These are phyloP conservation scores for Huntiella decipiens DNA, from an alignment of 2,329 filamentous ascomycete species.

Conservation along the genomic window DNA sequence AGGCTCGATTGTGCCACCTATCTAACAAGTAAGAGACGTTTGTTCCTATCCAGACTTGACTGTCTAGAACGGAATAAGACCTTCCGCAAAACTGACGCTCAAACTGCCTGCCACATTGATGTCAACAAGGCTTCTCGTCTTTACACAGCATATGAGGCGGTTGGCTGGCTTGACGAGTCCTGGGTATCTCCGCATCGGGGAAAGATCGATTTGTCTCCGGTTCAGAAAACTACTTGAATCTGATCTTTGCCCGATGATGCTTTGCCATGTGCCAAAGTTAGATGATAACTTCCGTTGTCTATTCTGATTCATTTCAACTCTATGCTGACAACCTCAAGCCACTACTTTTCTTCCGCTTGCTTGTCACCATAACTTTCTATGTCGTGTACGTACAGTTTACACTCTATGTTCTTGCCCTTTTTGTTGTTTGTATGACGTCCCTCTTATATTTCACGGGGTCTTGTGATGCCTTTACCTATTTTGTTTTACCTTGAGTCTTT, in stretches of 20 bases:
- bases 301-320: neutral
- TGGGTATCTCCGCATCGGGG: slow-evolving; percentile 24
- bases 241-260: neutral
- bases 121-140: slow-evolving; percentile 94
- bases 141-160: slow-evolving; percentile 73
- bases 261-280: neutral
- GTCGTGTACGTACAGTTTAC: slow-evolving; percentile 1
- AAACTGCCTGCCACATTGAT: slow-evolving; percentile 94
- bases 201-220: slow-evolving; percentile 6
- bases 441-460: neutral
- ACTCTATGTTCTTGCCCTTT: slow-evolving; percentile 7
- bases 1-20: slow-evolving; percentile 77
- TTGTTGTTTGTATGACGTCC: neutral
- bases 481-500: neutral
- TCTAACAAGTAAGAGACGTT: slow-evolving; percentile 77
- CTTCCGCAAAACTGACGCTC: slow-evolving; percentile 87
- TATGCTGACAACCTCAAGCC: neutral
- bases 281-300: neutral
- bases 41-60: slow-evolving; percentile 61
- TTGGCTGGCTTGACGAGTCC: slow-evolving; percentile 54
- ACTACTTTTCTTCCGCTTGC: slow-evolving; percentile 5
- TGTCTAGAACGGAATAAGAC: slow-evolving; percentile 52
- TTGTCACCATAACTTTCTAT: neutral
- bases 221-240: slow-evolving; percentile 6
- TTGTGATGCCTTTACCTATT: neutral